Base-by-base conservation (phyloP, 2,329 filamentous ascomycete species). In the Tolypocladium ophioglossoides region DNA sequence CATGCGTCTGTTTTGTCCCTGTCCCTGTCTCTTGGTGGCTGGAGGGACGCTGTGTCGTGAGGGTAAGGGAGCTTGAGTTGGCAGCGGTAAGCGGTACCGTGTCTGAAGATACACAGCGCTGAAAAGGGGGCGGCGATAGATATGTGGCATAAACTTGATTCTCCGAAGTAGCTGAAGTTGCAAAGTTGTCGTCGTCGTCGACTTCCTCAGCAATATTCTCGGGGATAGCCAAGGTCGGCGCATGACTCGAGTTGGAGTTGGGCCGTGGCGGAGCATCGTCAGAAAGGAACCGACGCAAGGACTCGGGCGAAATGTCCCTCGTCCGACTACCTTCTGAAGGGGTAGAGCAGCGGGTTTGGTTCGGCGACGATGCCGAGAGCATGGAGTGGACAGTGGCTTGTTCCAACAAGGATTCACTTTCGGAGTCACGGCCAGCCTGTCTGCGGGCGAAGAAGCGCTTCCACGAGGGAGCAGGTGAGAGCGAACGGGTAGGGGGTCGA, bases 171-270 rank as follows among this genome's bases (percentile, higher is more conserved):
- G 76, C 73, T 1, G 77, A 76, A 4, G 73, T 75, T n/a, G 80
- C 80, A 61, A 85, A 84, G 67, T 84, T 84, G 58, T 83, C 79
- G 59, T 84, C 80, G 57, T 84, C 79, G 51, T 83, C 80, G 47
- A 63, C 63, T 54, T 75, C 71, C 41, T 65, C 67, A 34, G 62
- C 61, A 39, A 68, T 63, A 8, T 71, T 68, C 10, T 71, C 70
- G 20, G 71, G 67, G 9, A 73, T 72, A 22, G 63, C 50, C 10
- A 72, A 46, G 1, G 64, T 53, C 2, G 66, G 65, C 9, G 68
- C 64, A n/a, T 68, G 63, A 11, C 66, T 62, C 9, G 61, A 50
- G 35, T 61, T 63, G 16, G 58, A 65, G 54, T 58, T 60, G 20
- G 61, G 63, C 39, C 61, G 61, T 38, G 58, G 52, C 27, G 71